Evolutionary conservation across 352 stramenopile species (phyloP).

Genomic region (Elongisporangium anandrum): DNA sequence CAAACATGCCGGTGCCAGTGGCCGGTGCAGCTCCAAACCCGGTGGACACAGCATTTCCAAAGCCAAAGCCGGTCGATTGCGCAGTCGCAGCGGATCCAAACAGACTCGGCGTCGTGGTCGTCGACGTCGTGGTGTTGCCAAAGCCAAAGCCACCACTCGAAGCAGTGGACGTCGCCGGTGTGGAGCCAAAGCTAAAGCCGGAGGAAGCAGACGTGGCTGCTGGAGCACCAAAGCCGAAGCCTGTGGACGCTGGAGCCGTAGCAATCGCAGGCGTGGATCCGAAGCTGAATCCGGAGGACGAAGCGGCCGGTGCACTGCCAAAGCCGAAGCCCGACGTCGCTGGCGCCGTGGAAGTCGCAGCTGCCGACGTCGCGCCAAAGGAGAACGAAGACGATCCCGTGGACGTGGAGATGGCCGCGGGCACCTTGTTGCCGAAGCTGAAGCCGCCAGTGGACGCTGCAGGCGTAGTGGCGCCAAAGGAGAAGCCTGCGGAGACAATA

Average conservation of each 20-base stretch:
- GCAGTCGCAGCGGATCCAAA: slow-evolving; percentile 13
- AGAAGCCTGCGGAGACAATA: slow-evolving; percentile 25
- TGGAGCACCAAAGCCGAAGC: slow-evolving; percentile 17
- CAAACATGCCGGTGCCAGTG: slow-evolving; percentile 10
- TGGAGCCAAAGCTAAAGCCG: slow-evolving; percentile 19
- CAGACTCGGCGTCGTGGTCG: slow-evolving; percentile 11
- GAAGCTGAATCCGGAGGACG: slow-evolving; percentile 13
- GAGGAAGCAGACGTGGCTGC: slow-evolving; percentile 13
- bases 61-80: slow-evolving; percentile 13
- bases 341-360: slow-evolving; percentile 5
- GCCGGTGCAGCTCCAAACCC: slow-evolving; percentile 4
- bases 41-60: slow-evolving; percentile 2
- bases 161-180: slow-evolving; percentile 10
- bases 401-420: slow-evolving; percentile 10
- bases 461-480: slow-evolving; percentile 25
- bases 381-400: slow-evolving; percentile 14
- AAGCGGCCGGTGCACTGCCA: slow-evolving; percentile 8
- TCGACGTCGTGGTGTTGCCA: slow-evolving; percentile 10
- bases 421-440: slow-evolving; percentile 8
- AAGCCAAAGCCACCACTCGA: slow-evolving; percentile 21
- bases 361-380: slow-evolving; percentile 21
- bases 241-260: slow-evolving; percentile 5
- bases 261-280: slow-evolving; percentile 3
- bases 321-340: slow-evolving; percentile 21
- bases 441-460: slow-evolving; percentile 12